Evolutionary conservation across 129 eudicot species (phyloP).

Genomic region (Chrysanthemum lavandulifolium): DNA sequence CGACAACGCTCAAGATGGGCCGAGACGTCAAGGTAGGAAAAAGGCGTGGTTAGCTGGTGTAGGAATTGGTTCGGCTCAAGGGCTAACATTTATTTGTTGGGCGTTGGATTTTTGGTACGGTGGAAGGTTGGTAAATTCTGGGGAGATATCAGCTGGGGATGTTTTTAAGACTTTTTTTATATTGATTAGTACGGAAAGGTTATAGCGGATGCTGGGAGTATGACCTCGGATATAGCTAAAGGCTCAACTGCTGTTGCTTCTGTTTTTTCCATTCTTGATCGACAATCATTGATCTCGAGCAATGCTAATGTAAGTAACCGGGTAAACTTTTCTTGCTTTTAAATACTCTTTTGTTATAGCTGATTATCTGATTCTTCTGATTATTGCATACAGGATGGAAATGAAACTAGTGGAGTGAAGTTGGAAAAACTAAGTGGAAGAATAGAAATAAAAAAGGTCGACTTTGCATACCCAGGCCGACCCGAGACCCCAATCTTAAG

Average conservation of each 20-base stretch:
- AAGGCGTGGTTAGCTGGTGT: conserved; percentile 89
- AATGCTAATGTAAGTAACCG: conserved; percentile 37
- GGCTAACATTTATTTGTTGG: conserved; percentile 86
- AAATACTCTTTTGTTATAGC: background rate
- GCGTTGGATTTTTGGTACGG: conserved; percentile 95
- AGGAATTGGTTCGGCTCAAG: conserved; percentile 91
- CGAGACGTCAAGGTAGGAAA: conserved; percentile 66
- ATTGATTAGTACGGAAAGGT: conserved; percentile 85
- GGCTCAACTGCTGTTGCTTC: conserved; percentile 90
- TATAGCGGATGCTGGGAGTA: conserved; percentile 96
- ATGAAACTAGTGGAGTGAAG: conserved; percentile 33
- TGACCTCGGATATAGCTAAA: conserved; percentile 93
- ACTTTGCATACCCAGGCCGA: conserved; percentile 75
- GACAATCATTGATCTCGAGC: conserved; percentile 58
- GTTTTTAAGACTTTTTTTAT: conserved; percentile 92
- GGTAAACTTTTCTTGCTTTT: background rate
- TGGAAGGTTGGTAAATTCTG: conserved; percentile 25
- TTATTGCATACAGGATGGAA: conserved; percentile 30
- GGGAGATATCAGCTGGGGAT: conserved; percentile 88
- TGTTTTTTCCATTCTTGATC: conserved; percentile 75
- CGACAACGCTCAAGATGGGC: conserved; percentile 77
- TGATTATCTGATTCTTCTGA: background rate
- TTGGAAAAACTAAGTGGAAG: conserved; percentile 48
- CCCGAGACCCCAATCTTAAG: conserved; percentile 56
- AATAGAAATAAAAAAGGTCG: conserved; percentile 73